phyloP scores from a whole-genome alignment of 768 basidiomycete species.

The Lentinula sp. region DNA sequence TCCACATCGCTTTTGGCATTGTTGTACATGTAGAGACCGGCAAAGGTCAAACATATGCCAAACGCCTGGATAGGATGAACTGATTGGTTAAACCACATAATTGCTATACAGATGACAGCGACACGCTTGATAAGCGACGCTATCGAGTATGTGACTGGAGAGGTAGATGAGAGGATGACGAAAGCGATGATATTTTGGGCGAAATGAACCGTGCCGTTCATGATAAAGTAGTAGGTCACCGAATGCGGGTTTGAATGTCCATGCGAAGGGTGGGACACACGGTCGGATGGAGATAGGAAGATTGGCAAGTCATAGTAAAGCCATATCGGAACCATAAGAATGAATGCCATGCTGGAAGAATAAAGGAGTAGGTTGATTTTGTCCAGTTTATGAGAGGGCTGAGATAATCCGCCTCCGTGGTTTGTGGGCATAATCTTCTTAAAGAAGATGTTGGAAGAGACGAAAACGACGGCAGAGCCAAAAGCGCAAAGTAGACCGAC shows the following conservation, averaged over 20 bases:
- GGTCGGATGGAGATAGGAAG: slow-evolving; percentile 41
- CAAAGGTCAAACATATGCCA: slow-evolving; percentile 88
- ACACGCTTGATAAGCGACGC: slow-evolving; percentile 98
- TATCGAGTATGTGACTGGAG: slow-evolving; percentile 98
- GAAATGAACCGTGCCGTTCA: slow-evolving; percentile 96
- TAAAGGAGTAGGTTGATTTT: slow-evolving; percentile 95
- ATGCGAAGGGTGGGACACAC: slow-evolving; percentile 39
- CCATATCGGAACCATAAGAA: slow-evolving; percentile 97
- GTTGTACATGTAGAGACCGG: slow-evolving; percentile 95
- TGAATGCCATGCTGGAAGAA: slow-evolving; percentile 89
- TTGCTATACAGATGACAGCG: slow-evolving; percentile 95
- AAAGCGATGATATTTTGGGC: slow-evolving; percentile 98
- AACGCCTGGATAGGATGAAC: slow-evolving; percentile 80
- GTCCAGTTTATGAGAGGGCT: slow-evolving; percentile 73
- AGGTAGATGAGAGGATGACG: slow-evolving; percentile 90
- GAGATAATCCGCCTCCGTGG: slow-evolving; percentile 27
- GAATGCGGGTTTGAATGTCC: slow-evolving; percentile 50
- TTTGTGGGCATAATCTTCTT: slow-evolving; percentile 93
- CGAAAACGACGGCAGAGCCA: slow-evolving; percentile 94
- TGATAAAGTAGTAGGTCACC: slow-evolving; percentile 76
- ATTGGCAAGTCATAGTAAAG: slow-evolving; percentile 77
- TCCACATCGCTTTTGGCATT: slow-evolving; percentile 89
- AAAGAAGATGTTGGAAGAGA: slow-evolving; percentile 98
- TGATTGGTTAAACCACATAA: slow-evolving; percentile 91
- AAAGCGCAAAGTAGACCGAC: slow-evolving; percentile 92